Base-by-base conservation (phyloP, 2,329 filamentous ascomycete species). In the Furcasterigmium sp. region DNA sequence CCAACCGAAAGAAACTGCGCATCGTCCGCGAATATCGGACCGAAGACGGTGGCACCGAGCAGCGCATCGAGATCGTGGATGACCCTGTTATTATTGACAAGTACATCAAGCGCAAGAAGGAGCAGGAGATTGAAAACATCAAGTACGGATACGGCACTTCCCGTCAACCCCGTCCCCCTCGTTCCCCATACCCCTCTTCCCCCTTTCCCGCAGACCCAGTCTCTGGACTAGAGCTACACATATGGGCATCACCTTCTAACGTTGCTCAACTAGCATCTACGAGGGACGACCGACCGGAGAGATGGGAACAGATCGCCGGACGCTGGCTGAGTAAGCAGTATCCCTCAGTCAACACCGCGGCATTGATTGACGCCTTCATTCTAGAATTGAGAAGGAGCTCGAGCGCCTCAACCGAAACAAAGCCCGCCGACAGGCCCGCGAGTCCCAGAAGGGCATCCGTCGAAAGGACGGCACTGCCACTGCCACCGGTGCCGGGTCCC, bases 371-470 rank as follows among this genome's bases (percentile, higher is more conserved):
- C 53, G 49, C 32, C 15, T 18, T 42, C 37, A 20, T 39, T 42
- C 42, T 53, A 86, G 82, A 45, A 71, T 90, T 48, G 73, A 82
- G 55, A 77, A 78, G 53, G 91, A 97, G 63, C 78, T 94, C 42
- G 82, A 82, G 41, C 85, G 93, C 51, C 79, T 98, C 25, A 80
- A 93, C 58, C 87, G 91, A 57, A 98, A 97, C 70, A 89, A 89
- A 53, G 91, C 95, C 51, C 85, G 91, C 51, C 82, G 91, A 50
- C 83, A 91, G 57, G 88, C 87, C 47, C 89, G 91, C 56, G 91
- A 97, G 61, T 91, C 91, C 59, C 86, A 89, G 56, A 96, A 95
- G 64, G 83, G 80, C 55, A 65, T 78, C 50, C 73, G 75, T 17
- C 68, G 54, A 18, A 56, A 58, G 39, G 23, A 26, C n/a, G n/a